Evolutionary conservation across 2,329 filamentous ascomycete genomes (phyloP), one percentile per base, ranked within the genome.

Genomic region (Aspergillus quadrilineatus): DNA sequence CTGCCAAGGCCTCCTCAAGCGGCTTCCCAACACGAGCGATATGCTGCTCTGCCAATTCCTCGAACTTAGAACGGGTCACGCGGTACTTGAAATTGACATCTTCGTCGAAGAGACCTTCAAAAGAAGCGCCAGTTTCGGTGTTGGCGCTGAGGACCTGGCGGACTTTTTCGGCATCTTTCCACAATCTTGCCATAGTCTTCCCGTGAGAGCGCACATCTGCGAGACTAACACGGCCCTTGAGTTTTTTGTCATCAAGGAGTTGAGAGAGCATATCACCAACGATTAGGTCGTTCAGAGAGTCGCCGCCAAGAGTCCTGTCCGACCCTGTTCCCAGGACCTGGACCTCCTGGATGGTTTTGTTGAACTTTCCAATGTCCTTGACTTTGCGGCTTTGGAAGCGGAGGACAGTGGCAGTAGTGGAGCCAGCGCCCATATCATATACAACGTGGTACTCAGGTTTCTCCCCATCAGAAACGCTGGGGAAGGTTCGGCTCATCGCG

Each of bases 391-490:
- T 89, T 74, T 97, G 92, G 77, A 99, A 96, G 67, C 87, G 89
- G 71, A 99, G 77, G 51, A 99, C 80, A 6, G 92, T 94, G 4
- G 93, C 93, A 66, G 91, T 96, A 32, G 93, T 89, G 45, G 91
- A 97, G 4, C 94, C 94, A 64, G 94, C 92, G 64, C 94, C 94
- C 92, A 99, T 97, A 71, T 99, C 94, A 69, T 94, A 99, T 30
- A 99, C 85, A 72, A 99, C 78, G 76, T 99, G 91, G 66, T 92
- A 85, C 75, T 99, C 94, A 0, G 94, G 88, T 78, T 92, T 92
- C 62, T 84, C 88, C 53, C 90, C 91, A 53, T 94, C 87, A 54
- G 85, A 89, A 58, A 94, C 80, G 66, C 85, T 91, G 37, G 92
- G 91, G 75, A 97, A 99, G 14, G 89, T 91, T 67, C 94, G 86